Evolutionary conservation across 306 rosid species (phyloP), one percentile per base, ranked within the genome.

Genomic region (Ziziphus jujuba): DNA sequence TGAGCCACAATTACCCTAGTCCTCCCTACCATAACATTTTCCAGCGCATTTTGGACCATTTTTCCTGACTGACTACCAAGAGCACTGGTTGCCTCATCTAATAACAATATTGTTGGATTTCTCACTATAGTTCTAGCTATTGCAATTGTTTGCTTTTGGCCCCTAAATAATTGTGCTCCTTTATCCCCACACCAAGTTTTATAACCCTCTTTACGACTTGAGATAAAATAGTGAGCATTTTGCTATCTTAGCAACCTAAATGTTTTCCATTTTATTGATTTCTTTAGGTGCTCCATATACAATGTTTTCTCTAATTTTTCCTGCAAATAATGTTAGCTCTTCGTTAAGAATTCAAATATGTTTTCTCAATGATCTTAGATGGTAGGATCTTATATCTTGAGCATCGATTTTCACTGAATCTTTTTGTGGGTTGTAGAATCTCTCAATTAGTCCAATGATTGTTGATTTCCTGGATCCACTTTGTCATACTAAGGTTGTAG

Each of bases 81-180:
- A 14, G 86, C 88, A 73, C 84, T 80, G 62, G 88, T 80, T 36
- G 91, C 91, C 56, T 81, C 91, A 34, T 86, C 91, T 38, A 83
- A 52, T 0, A 76, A 81, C 49, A 83, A 79, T 52, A 79, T 69
- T 81, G 74, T 57, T 25, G 75, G 92, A 13, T 82, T 67, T 69
- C 73, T 77, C 9, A 87, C 58, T 51, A 87, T 64, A 14, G 84
- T 84, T 54, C 84, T 1, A 13, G 86, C 89, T 66, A 84, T 75
- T 65, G 87, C 84, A 59, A 77, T 79, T 20, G 81, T 81, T 4
- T 81, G 85, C 69, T 81, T 84, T 67, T 84, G 82, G 1, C 84
- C 87, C 47, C 89, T 79, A 55, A 88, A 78, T 7, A 81, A 67
- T 14, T 78, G 85, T 66, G 79, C 79, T 71, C 87, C 89, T 65